A percentile compares a stretch with the other conserved stretches of the same genome.
Conservation (phyloP, 116 monocot species). For the Phalaenopsis hybrid region DNA sequence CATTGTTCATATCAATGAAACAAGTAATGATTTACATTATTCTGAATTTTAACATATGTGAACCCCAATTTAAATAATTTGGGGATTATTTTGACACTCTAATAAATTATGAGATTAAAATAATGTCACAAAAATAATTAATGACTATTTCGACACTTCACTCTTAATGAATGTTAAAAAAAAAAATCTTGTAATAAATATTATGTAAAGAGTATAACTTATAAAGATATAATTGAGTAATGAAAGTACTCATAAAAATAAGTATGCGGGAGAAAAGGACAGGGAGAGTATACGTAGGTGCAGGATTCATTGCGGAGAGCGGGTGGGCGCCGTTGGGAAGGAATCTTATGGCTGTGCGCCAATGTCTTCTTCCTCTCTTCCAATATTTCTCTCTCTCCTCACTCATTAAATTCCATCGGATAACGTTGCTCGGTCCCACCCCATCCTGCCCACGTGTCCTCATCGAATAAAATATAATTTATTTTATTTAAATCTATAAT, state of each 20-base stretch:
- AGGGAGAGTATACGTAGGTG: not conserved
- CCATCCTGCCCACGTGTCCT: not conserved
- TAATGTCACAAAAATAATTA: too few species aligned
- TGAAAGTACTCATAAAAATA: not conserved
- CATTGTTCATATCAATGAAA: too few species aligned
- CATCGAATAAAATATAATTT: not conserved
- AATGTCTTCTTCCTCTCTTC: not conserved
- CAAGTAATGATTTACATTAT: too few species aligned
- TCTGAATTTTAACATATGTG: too few species aligned
- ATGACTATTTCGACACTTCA: too few species aligned
- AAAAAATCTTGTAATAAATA: not conserved
- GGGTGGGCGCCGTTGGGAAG: constrained; percentile 3
- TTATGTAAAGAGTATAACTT: not conserved
- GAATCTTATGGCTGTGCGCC: not conserved
- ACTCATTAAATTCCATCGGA: not conserved
- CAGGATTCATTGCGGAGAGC: not conserved
- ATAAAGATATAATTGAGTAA: not conserved
- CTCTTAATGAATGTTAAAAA: not conserved
- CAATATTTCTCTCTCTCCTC: constrained; percentile 4
- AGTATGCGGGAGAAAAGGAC: not conserved
- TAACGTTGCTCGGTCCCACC: not conserved
- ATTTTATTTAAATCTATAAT: too few species aligned
- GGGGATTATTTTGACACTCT: too few species aligned
- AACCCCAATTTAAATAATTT: too few species aligned
- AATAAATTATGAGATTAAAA: too few species aligned